Percentiles rank a stretch among this genome's conserved stretches.
phyloP scores from a whole-genome alignment of 1,139 yeast species.

The Suhomyces terraborum region DNA sequence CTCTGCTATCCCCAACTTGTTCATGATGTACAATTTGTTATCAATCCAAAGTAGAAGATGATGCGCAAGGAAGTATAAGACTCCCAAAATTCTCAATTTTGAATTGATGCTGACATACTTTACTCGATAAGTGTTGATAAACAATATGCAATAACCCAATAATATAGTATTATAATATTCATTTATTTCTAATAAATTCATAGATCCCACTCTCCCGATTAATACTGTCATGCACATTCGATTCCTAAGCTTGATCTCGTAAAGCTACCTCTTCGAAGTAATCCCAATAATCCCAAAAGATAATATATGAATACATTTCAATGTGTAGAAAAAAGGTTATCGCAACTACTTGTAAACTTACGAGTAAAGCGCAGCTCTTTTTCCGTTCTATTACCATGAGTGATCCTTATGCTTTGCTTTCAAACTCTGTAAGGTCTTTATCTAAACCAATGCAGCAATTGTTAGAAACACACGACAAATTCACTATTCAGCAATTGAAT shows the following conservation, averaged over 20 bases:
- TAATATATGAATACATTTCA: too few relatives aligned
- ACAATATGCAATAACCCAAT: too few relatives aligned
- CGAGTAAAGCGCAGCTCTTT: background rate
- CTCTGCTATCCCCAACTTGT: conserved; percentile 24
- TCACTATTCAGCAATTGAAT: conserved; percentile 29
- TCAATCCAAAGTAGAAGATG: conserved; percentile 21
- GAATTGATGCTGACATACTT: background rate
- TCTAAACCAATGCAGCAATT: conserved; percentile 27
- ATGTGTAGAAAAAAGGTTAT: background rate
- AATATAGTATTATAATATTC: too few relatives aligned
- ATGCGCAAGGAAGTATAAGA: background rate
- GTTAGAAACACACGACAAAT: conserved; percentile 31
- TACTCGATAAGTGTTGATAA: too few relatives aligned
- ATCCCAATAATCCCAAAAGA: too few relatives aligned
- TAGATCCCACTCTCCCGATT: too few relatives aligned
- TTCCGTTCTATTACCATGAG: background rate
- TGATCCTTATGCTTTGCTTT: conserved; percentile 29
- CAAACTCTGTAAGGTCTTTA: conserved; percentile 24
- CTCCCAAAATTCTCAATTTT: background rate
- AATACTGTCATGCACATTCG: too few relatives aligned
- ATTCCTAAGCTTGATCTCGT: too few relatives aligned
- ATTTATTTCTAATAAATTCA: too few relatives aligned
- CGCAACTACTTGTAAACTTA: background rate
- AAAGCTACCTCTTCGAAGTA: too few relatives aligned
- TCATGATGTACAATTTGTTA: conserved; percentile 37